Conservation (phyloP, 768 basidiomycete genomes). For the Trametes villosa region DNA sequence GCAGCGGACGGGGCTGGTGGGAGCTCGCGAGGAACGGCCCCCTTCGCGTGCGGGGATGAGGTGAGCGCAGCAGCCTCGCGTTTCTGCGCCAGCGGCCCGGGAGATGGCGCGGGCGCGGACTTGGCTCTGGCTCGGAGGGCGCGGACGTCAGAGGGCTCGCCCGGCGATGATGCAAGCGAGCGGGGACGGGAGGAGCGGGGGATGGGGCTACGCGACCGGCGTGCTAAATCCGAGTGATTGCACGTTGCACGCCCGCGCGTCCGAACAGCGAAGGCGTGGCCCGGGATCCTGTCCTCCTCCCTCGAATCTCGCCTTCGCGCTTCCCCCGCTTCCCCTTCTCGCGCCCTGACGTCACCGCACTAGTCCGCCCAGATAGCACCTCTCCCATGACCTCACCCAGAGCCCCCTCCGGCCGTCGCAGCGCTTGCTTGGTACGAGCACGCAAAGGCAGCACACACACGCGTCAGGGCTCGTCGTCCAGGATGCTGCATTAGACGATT, state of each 20-base stretch:
- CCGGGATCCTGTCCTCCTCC: not conserved
- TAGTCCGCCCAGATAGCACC: not conserved
- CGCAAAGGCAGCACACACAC: not conserved
- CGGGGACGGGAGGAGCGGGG: no score
- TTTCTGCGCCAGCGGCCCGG: no score
- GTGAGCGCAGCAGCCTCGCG: no score
- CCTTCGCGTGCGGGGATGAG: no score
- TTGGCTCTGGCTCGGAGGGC: no score
- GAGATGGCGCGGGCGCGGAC: no score
- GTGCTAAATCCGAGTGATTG: constrained; percentile 3
- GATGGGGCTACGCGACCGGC: not conserved
- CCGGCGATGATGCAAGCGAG: no score
- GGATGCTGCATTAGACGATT: constrained; percentile 14
- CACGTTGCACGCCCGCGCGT: not conserved
- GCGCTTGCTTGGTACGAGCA: no score
- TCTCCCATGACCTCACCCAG: constrained; percentile 8
- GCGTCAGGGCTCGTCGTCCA: not conserved
- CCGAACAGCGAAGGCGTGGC: not conserved
- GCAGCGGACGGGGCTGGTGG: no score
- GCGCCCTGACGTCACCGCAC: constrained; percentile 2
- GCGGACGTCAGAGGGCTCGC: no score
- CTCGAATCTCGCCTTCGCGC: not conserved
- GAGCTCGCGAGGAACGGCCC: no score
- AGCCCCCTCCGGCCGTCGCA: no score
- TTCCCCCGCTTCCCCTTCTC: not conserved